These are phyloP conservation scores for Aureobasidium sp. DNA, from an alignment of 2,329 filamentous ascomycete genomes.

Conservation along the genomic window DNA sequence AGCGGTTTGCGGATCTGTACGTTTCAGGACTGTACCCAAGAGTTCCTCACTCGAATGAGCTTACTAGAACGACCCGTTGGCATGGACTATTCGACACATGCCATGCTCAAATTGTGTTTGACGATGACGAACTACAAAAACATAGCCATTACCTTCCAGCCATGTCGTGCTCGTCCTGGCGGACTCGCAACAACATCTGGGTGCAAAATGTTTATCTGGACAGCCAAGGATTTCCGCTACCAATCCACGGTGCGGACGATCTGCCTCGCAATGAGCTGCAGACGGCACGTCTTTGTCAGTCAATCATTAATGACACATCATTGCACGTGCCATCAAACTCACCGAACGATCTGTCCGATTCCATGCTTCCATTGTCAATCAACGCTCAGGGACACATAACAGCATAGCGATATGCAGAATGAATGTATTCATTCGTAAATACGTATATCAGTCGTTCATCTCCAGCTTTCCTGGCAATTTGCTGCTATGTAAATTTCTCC, in stretches of 20 bases:
- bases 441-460: background rate
- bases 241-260: background rate
- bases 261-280: background rate
- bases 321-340: background rate
- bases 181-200: background rate
- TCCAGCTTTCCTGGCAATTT: background rate
- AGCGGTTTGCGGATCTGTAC: background rate
- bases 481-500: background rate
- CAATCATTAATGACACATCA: background rate
- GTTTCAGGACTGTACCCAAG: background rate
- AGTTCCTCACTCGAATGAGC: rapidly evolving
- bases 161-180: background rate
- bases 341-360: background rate
- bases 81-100: background rate
- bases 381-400: background rate
- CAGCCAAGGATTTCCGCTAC: background rate
- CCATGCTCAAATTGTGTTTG: background rate
- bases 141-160: too few relatives aligned
- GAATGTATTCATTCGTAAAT: background rate
- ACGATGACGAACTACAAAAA: background rate
- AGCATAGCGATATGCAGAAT: background rate
- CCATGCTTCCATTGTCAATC: background rate
- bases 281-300: background rate
- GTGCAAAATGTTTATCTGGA: too few relatives aligned
- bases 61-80: too few relatives aligned